Evolutionary conservation across 306 rosid genomes (phyloP), one percentile per base, ranked within the genome.

Genomic region (Hippophae rhamnoides): DNA sequence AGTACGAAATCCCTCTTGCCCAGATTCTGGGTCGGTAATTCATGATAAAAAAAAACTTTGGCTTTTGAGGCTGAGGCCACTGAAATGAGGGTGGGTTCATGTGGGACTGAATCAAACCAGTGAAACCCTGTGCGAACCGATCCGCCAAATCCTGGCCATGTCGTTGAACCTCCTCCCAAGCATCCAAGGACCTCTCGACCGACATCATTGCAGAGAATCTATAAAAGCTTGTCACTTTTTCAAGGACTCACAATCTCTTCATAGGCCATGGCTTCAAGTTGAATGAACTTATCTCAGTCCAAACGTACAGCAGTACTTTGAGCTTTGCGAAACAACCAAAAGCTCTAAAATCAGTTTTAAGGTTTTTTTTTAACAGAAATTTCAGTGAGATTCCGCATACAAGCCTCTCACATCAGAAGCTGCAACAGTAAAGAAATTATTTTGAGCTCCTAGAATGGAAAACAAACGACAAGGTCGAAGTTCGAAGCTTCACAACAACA

Each of bases 131-230:
- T 48, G 99, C 82, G 46, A 92, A 83, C 47, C 99, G 83, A 70
- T 85, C 99, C 55, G 99, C 99, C 13, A 92, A 55, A 83, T 92
- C 99, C 78, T 74, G 99, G 25, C 99, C 95, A 50, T 92, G 96
- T 13, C 99, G 81, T 61, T 92, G 99, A 57, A 92, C 90, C 74
- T 92, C 99, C 74, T 92, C 99, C 99, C 99, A 92, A 7, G 96
- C 90, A 47, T 92, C 95, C 12, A 92, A 85, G 40, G 99, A 80
- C 70, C 96, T 80, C 68, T 92, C 98, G 4, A 83, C 87, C 57
- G 96, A 85, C 98, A 90, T 82, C 7, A 23, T 47, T 60, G 53
- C 25, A 42, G 57, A 54, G 52, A 60, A 23, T 9, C 31, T 23
- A 12, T 10, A 41, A 63, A 41, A 63, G 55, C 56, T 48, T 65